These are phyloP conservation scores for Calocybe cyanea DNA, from an alignment of 768 basidiomycete species.

Conservation along the genomic window DNA sequence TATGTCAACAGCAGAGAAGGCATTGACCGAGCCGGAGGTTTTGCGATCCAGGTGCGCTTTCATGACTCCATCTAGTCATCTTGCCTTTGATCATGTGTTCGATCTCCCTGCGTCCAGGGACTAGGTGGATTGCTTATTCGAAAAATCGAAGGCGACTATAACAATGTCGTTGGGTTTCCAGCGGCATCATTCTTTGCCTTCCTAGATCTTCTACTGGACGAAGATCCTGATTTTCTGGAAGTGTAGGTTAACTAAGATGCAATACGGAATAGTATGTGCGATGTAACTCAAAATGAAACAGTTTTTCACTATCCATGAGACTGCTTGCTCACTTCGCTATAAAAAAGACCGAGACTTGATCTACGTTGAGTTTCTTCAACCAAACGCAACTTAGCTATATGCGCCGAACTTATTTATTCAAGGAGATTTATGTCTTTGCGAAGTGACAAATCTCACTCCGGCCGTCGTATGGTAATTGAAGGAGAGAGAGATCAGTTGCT, in stretches of 20 bases:
- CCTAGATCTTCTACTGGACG: conserved; percentile 64
- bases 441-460: no score
- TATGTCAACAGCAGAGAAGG: conserved; percentile 89
- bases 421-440: no score
- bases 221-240: conserved; percentile 71
- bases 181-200: conserved; percentile 80
- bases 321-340: no score
- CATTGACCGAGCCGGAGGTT: conserved; percentile 86
- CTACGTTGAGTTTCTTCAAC: no score
- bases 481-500: no score
- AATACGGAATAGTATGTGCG: no score
- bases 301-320: no score
- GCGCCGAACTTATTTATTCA: no score
- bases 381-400: no score
- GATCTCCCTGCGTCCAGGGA: conserved; percentile 42
- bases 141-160: conserved; percentile 85
- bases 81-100: background rate
- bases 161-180: conserved; percentile 93
- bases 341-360: no score
- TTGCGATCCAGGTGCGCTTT: conserved; percentile 77
- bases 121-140: conserved; percentile 77
- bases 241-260: conserved; percentile 24
- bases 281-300: no score
- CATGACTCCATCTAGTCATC: background rate
- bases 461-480: no score